Evolutionary conservation across 176 grass and related monocot genomes (phyloP).

Genomic region (Eragrostis curvula): DNA sequence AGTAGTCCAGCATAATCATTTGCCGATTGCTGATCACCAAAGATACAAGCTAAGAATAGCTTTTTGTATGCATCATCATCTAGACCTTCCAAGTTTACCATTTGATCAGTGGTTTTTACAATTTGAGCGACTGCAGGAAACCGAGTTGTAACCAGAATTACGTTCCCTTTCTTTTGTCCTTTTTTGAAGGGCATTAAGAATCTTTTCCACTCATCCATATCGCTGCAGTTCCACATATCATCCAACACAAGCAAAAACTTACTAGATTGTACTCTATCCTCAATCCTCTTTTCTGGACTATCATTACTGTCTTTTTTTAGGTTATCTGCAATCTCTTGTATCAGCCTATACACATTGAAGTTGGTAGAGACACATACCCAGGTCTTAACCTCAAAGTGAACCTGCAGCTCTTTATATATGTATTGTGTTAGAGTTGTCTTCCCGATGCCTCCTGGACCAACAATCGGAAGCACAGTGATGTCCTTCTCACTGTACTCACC

Average conservation of each 20-base stretch:
- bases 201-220: slow-evolving; percentile 13
- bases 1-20: not conserved
- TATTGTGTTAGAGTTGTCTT: slow-evolving; percentile 54
- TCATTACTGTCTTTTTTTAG: not conserved
- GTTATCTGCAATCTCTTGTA: not conserved
- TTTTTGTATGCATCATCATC: not conserved
- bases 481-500: not conserved
- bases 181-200: not conserved
- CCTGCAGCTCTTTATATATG: slow-evolving; percentile 9
- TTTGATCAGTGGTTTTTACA: not conserved
- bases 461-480: slow-evolving; percentile 35
- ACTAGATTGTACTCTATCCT: not conserved
- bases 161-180: not conserved
- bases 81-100: not conserved
- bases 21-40: not conserved
- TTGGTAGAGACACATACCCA: slow-evolving; percentile 44
- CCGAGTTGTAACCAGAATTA: slow-evolving; percentile 40
- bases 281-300: not conserved
- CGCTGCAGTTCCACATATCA: slow-evolving; percentile 23
- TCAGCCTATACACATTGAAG: not conserved
- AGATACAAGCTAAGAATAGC: slow-evolving; percentile 26
- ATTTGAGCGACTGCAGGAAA: not conserved
- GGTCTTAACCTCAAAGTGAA: not conserved
- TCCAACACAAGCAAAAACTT: slow-evolving; percentile 34
- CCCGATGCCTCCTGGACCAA: slow-evolving; percentile 50